Evolutionary conservation across 345 rosid genomes (phyloP), one percentile per base, ranked within the genome.

Genomic region (Gossypium thurberi): DNA sequence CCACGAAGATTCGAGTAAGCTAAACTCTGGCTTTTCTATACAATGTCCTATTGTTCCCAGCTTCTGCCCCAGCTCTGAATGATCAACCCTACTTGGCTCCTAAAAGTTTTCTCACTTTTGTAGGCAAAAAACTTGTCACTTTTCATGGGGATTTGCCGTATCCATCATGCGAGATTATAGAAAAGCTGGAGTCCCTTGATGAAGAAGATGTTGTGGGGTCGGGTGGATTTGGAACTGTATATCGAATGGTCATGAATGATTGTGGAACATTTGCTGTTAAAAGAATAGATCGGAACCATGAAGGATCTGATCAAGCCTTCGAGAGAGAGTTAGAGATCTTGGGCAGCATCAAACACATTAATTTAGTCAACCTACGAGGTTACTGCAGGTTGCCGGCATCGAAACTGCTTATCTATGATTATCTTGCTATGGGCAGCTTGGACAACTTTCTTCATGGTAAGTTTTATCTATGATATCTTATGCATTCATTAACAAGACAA

Each of bases 221-320:
- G 0, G 97, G 98, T 76, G 98, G 98, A n/a, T 94, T 87, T 78
- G 98, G 98, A 64, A 94, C 89, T 10, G 98, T 94, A 4, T 94
- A 90, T 73, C 84, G 98, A 28, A 94, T 94, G 98, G 97, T 94
- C 62, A 94, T 92, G 98, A 94, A 92, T 66, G 97, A 94, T 81
- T 90, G 95, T 81, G 97, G 97, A 75, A 92, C 97, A 20, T 94
- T 92, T 89, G 98, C 98, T 62, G 98, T 94, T 62, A 94, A 94
- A 77, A 86, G 89, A 76, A 87, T 94, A 78, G 98, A 94, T 67
- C 82, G 93, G 55, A 81, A 88, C 69, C 85, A 95, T 21, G 88
- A 92, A 82, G 98, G 98, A 74, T 92, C 93, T 77, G 97, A 94
- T 84, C 89, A 87, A 85, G 95, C 85, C 47, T 94, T 94, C 44